Evolutionary conservation across 176 grass and related monocot species (phyloP).

Genomic region (Leersia perrieri): DNA sequence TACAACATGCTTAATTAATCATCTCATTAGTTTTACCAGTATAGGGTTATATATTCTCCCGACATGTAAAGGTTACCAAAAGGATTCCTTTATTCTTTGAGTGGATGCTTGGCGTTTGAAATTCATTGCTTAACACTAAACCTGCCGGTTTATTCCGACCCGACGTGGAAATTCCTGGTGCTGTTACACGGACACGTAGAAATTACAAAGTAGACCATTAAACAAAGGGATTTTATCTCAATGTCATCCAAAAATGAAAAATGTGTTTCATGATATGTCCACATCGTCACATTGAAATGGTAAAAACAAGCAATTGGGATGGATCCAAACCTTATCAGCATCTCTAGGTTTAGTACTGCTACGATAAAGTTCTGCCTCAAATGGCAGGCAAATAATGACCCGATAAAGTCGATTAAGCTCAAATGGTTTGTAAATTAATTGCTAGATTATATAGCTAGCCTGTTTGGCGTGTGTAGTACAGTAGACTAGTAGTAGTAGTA

Average conservation of each 20-base stretch:
- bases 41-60: slow-evolving; percentile 26
- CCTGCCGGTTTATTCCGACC: neutral
- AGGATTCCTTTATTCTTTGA: slow-evolving; percentile 30
- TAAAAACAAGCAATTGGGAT: neutral
- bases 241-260: slow-evolving; percentile 10
- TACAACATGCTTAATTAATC: neutral
- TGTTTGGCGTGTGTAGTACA: too few species aligned
- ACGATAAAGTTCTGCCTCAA: neutral
- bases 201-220: neutral
- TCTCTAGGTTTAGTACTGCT: neutral
- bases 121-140: neutral
- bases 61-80: neutral
- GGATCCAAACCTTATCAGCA: slow-evolving; percentile 2
- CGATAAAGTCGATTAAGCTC: neutral
- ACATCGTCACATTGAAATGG: neutral
- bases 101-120: slow-evolving; percentile 8
- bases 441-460: neutral
- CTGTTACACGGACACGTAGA: slow-evolving; percentile 13
- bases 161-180: slow-evolving; percentile 20
- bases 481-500: too few species aligned
- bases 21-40: neutral
- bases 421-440: neutral
- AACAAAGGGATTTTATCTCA: neutral
- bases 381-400: neutral
- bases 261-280: neutral